Base-by-base conservation (phyloP, 1,139 yeast genomes). In the Suhomyces terraborum region DNA sequence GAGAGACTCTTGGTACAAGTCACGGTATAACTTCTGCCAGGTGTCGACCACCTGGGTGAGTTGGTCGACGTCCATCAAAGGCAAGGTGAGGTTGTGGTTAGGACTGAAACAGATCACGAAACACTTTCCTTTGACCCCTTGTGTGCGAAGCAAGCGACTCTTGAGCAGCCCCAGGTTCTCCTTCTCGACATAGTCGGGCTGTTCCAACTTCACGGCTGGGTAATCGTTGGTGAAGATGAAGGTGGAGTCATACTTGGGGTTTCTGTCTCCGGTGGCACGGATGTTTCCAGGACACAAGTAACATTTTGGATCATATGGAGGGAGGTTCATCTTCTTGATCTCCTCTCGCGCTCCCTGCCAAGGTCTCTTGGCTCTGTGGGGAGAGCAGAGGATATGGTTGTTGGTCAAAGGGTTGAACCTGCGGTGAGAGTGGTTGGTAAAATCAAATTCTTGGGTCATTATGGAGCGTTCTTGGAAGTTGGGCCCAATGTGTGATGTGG, bases 341-440 rank as follows among this genome's bases (percentile, higher is more conserved):
- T 69, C 72, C 57, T 84, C 91, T 49, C 80, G 73, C 49, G 83
- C 87, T 35, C 91, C 91, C 59, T 82, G 86, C 93, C 91, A 84
- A 17, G 89, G 91, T 51, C 93, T 74, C 59, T 83, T 82, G 25
- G 89, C 80, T 45, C 93, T 69, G 56, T 84, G 93, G 5, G 93
- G 93, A 7, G 89, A 83, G 42, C 86, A 84, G 40, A 84, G 67
- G 22, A 84, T 79, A 77, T 82, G 82, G 18, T 74, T 62, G 41
- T 79, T 76, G 18, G 83, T 73, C 48, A 84, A 70, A 6, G 88
- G 88, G 53, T 84, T 84, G 61, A 66, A 79, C 35, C 93, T 74
- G 47, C 88, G 76, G 54, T 84, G 93, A 3, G 88, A 76, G 51
- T 77, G 77, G 51, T 77, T 76, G 30, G 76, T 67, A 46, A 75